Conservation (phyloP, 192 early-diverging fungal species). For the Linnemannia elongata region DNA sequence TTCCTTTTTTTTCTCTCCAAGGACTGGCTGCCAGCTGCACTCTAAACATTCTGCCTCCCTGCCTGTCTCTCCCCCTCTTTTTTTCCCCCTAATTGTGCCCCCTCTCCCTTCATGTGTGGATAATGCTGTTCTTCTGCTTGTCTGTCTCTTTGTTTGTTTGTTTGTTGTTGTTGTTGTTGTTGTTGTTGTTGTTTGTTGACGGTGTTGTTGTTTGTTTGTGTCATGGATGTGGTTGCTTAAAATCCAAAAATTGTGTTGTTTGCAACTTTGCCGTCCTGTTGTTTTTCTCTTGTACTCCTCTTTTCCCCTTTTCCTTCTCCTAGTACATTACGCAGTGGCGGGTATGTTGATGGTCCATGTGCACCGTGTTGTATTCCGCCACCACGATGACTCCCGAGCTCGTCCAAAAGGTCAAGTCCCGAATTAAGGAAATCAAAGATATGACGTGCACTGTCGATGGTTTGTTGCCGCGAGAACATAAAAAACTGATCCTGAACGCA, state of each 20-base stretch:
- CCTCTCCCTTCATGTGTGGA: background rate
- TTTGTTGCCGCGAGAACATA: background rate
- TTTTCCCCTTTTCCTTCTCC: constrained; percentile 1
- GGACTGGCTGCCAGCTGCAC: background rate
- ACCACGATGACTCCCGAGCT: background rate
- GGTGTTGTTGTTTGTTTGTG: background rate
- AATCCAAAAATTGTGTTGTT: constrained; percentile 4
- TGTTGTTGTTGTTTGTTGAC: background rate
- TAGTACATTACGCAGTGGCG: background rate
- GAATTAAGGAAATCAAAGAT: background rate
- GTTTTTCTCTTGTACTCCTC: background rate
- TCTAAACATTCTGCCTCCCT: background rate
- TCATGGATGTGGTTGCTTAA: constrained; percentile 7
- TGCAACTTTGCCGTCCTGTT: constrained; percentile 2
- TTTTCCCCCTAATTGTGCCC: constrained; percentile 5
- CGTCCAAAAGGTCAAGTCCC: background rate
- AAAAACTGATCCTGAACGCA: background rate
- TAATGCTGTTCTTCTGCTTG: background rate
- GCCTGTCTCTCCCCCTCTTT: background rate
- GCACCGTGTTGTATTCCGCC: background rate
- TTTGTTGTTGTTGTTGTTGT: background rate
- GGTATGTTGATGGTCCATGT: constrained; percentile 1
- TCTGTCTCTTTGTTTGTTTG: background rate
- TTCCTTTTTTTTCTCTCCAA: background rate
- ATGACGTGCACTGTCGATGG: background rate